Evolutionary conservation across 2,329 filamentous ascomycete genomes (phyloP).

Genomic region (Cordyceps pruinosa): DNA sequence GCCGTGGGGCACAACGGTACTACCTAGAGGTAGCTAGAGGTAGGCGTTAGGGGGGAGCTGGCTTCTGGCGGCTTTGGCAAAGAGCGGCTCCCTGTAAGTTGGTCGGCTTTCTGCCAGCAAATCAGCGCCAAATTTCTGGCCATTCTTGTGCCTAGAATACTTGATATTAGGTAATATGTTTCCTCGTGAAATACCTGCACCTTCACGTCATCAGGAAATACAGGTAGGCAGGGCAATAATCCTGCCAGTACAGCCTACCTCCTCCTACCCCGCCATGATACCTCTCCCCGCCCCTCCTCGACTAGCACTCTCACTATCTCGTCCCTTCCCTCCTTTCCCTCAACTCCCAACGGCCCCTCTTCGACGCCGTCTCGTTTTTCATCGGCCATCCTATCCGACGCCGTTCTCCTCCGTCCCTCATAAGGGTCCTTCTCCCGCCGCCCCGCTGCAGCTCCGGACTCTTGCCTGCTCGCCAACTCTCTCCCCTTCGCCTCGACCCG

Average conservation of each 20-base stretch:
- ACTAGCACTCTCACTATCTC: background rate
- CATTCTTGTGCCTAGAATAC: too few species aligned
- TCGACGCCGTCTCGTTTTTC: slow-evolving; percentile 3
- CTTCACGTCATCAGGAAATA: too few species aligned
- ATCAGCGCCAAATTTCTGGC: too few species aligned
- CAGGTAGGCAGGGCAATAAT: too few species aligned
- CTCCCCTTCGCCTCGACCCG: background rate
- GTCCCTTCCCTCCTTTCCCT: background rate
- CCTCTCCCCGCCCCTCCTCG: background rate
- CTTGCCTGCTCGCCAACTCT: background rate
- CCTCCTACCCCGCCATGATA: background rate
- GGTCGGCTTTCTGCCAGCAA: too few species aligned
- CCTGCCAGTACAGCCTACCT: background rate
- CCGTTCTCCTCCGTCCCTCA: background rate
- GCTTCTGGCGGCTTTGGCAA: background rate
- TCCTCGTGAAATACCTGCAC: background rate
- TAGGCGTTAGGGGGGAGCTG: background rate
- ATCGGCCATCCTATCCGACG: background rate
- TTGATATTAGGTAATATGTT: too few species aligned
- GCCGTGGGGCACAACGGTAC: background rate
- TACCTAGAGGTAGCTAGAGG: too few species aligned
- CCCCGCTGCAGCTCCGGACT: background rate
- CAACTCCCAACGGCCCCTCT: slow-evolving; percentile 1
- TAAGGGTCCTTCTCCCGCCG: background rate
- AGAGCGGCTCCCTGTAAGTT: too few species aligned